phyloP scores from a whole-genome alignment of 768 basidiomycete species.

The Lyophyllum semitale region DNA sequence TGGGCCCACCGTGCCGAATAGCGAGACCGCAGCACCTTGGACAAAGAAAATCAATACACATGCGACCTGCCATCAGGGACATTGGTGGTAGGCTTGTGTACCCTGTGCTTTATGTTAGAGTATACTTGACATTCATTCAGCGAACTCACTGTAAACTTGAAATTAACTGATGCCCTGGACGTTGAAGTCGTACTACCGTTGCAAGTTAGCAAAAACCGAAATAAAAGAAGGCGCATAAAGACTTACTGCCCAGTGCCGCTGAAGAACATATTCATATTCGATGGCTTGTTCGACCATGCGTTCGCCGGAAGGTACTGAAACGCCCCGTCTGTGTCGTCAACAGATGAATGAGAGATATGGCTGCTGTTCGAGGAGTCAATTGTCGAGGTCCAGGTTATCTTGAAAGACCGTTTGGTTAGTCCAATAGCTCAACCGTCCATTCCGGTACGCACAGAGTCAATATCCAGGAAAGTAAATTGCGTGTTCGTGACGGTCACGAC shows the following conservation, averaged over 20 bases:
- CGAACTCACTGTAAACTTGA: background rate
- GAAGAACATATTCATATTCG: background rate
- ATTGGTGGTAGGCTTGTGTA: background rate
- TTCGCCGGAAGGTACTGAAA: constrained; percentile 29
- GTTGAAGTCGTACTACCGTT: background rate
- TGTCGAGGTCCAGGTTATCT: constrained; percentile 24
- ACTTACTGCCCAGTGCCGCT: constrained; percentile 8
- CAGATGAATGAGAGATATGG: constrained; percentile 1
- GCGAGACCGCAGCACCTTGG: constrained; percentile 8
- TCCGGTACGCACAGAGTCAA: constrained; percentile 34
- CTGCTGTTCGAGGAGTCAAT: constrained; percentile 2
- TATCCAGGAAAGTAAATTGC: constrained; percentile 25
- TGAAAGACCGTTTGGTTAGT: background rate
- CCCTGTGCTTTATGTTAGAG: background rate
- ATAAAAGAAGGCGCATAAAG: too few species aligned
- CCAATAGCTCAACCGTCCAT: background rate
- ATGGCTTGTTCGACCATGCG: constrained; percentile 27
- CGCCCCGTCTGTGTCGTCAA: constrained; percentile 26
- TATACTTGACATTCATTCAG: background rate
- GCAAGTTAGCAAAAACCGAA: background rate
- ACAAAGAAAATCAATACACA: background rate
- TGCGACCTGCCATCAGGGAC: background rate
- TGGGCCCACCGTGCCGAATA: constrained; percentile 11
- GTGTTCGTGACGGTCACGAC: constrained; percentile 23
- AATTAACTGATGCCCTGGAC: background rate